phyloP scores from a whole-genome alignment of 768 basidiomycete species.

The Serendipita indica region DNA sequence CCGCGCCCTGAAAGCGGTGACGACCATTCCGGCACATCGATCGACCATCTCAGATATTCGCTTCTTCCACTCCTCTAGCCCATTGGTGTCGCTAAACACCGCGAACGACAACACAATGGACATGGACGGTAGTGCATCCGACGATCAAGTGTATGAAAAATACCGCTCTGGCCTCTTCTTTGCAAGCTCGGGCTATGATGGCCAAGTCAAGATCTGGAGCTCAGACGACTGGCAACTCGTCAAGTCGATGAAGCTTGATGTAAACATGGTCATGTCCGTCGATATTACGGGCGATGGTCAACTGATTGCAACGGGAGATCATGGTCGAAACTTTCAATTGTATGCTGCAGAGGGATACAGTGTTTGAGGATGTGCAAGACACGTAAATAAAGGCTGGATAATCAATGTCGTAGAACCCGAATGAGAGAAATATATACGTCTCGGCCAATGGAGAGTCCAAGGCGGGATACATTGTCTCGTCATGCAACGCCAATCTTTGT shows the following conservation, averaged over 20 bases:
- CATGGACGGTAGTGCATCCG: slow-evolving; percentile 36
- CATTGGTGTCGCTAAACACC: slow-evolving; percentile 33
- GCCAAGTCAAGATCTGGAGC: slow-evolving; percentile 89
- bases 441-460: not conserved
- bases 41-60: slow-evolving; percentile 91
- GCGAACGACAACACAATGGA: slow-evolving; percentile 28
- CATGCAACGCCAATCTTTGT: not conserved
- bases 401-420: not conserved
- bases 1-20: slow-evolving; percentile 78
- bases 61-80: slow-evolving; percentile 51
- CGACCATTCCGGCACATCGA: slow-evolving; percentile 92
- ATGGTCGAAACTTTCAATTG: slow-evolving; percentile 87
- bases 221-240: slow-evolving; percentile 96
- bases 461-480: not conserved
- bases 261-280: slow-evolving; percentile 98
- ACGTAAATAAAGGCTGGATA: not conserved
- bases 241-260: slow-evolving; percentile 77
- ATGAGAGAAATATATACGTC: slow-evolving; percentile 3
- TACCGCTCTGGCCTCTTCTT: slow-evolving; percentile 86
- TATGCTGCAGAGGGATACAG: slow-evolving; percentile 55
- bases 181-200: slow-evolving; percentile 88
- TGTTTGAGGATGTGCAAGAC: not conserved
- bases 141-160: slow-evolving; percentile 22
- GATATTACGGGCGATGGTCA: slow-evolving; percentile 75
- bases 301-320: slow-evolving; percentile 78